Evolutionary conservation across 2,329 filamentous ascomycete species (phyloP).

Genomic region (Aspergillus sp.): DNA sequence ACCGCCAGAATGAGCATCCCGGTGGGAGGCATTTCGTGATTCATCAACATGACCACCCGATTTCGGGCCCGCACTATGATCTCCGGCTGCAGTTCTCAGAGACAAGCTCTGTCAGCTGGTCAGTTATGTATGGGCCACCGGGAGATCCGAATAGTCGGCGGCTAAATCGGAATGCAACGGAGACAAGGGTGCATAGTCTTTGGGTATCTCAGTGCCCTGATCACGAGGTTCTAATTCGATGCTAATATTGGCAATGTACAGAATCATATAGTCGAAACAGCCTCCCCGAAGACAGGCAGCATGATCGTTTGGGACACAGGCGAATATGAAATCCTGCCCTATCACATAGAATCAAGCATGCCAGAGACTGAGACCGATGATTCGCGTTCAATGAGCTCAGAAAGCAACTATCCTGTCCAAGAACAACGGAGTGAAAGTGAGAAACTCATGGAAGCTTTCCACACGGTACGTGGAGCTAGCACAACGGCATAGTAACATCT

Average conservation of each 20-base stretch:
- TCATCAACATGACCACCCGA: slow-evolving; percentile 65
- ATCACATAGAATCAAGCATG: slow-evolving; percentile 23
- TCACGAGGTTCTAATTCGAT: no score
- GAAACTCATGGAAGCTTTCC: slow-evolving; percentile 47
- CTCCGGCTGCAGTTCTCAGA: slow-evolving; percentile 61
- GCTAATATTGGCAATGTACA: slow-evolving; percentile 14
- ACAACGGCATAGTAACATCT: no score
- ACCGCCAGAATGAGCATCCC: slow-evolving; percentile 39
- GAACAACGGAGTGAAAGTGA: slow-evolving; percentile 24
- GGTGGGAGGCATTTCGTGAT: slow-evolving; percentile 56
- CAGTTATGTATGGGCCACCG: slow-evolving; percentile 56
- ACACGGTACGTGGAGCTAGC: slow-evolving; percentile 22
- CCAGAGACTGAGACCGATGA: slow-evolving; percentile 29
- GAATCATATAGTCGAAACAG: slow-evolving; percentile 56
- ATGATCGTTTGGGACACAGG: slow-evolving; percentile 58
- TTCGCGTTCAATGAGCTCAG: slow-evolving; percentile 16
- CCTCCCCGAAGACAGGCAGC: slow-evolving; percentile 47
- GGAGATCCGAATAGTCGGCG: slow-evolving; percentile 49
- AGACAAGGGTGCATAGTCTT: slow-evolving; percentile 54
- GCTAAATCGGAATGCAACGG: slow-evolving; percentile 52
- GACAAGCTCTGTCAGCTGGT: slow-evolving; percentile 57
- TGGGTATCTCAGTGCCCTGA: slow-evolving; percentile 38
- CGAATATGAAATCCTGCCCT: slow-evolving; percentile 48
- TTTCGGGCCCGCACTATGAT: slow-evolving; percentile 62
- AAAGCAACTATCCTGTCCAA: background rate